A percentile compares a stretch with the other conserved stretches of the same genome.
Conservation (phyloP, 2,329 filamentous ascomycete genomes). For the Fonsecaea pedrosoi region DNA sequence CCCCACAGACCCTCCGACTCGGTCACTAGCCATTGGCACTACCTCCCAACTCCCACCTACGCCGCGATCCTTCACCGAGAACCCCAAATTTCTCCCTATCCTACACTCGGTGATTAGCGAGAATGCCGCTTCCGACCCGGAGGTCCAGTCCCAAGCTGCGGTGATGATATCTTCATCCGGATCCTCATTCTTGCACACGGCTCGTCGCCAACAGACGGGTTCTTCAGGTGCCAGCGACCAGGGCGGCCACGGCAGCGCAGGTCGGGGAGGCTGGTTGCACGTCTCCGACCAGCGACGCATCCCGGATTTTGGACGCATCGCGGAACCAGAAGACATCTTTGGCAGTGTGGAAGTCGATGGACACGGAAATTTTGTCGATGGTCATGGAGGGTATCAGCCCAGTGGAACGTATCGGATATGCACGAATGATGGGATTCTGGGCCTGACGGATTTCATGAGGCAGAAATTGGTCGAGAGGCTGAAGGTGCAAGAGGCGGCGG, state of each 20-base stretch:
- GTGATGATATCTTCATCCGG: constrained; percentile 66
- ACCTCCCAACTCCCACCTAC: constrained; percentile 61
- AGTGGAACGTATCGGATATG: constrained; percentile 67
- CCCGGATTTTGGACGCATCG: constrained; percentile 69
- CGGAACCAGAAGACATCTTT: constrained; percentile 69
- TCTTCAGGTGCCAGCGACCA: constrained; percentile 65
- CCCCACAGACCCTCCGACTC: constrained; percentile 60
- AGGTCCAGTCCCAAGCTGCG: constrained; percentile 64
- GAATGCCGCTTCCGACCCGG: constrained; percentile 62
- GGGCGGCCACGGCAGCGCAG: constrained; percentile 64
- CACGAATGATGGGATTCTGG: constrained; percentile 65
- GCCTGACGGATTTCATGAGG: constrained; percentile 56
- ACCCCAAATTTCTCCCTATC: constrained; percentile 62
- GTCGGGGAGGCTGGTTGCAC: constrained; percentile 67
- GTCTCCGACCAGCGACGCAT: constrained; percentile 66
- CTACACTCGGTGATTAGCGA: constrained; percentile 63
- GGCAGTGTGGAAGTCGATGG: constrained; percentile 68
- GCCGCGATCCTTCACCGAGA: constrained; percentile 62
- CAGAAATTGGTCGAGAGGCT: constrained; percentile 58
- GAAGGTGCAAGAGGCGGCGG: constrained; percentile 42
- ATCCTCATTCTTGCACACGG: constrained; percentile 41
- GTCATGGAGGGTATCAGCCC: constrained; percentile 64
- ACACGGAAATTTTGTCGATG: constrained; percentile 62
- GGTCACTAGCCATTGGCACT: constrained; percentile 61
- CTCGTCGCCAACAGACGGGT: constrained; percentile 53